Evolutionary conservation across 1,139 yeast genomes (phyloP), one percentile per base, ranked within the genome.

Genomic region (Candida labiduridarum): DNA sequence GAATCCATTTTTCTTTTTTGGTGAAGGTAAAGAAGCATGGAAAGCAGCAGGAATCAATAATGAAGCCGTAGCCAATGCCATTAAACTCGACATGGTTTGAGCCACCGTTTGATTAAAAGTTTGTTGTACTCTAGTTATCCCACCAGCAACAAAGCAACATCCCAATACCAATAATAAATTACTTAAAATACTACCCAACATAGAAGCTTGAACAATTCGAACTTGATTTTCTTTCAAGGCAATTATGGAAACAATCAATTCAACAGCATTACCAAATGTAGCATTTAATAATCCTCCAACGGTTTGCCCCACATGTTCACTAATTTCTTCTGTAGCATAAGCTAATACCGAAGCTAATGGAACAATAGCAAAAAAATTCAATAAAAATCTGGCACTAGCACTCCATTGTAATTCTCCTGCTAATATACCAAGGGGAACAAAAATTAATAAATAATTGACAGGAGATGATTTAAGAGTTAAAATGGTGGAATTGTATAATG

Each of bases 61-160:
- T 1, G 97, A 91, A 34, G 94, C 87, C 43, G 95, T 87, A 0
- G 97, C 90, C 54, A 94, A 83, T 0, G 96, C 96, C 85, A 94
- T 82, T 58, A 94, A 78, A 2, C 97, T 89, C 30, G 94, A 84
- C 97, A 95, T 94, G 16, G 98, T 91, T 59, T 94, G 98, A 7
- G 99, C 99, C 10, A 92, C 97, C 0, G 98, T 92, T 68, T 87
- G 96, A 74, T 92, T 92, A 72, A 95, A 94, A 3, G 80, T 80
- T 68, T 94, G 99, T 66, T 89, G 96, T 42, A 85, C 79, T 54
- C 95, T 81, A 58, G 89, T 87, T 64, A 85, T 78, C 14, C 99
- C 99, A 50, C 99, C 99, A 46, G 91, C 94, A 31, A 94, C 72
- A 65, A 94, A 95, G 64, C 98, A 91, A 68, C 96, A 87, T n/a